These are phyloP conservation scores for Cystobasidium slooffiae DNA, from an alignment of 1,284 basidiomycete species.

Conservation along the genomic window DNA sequence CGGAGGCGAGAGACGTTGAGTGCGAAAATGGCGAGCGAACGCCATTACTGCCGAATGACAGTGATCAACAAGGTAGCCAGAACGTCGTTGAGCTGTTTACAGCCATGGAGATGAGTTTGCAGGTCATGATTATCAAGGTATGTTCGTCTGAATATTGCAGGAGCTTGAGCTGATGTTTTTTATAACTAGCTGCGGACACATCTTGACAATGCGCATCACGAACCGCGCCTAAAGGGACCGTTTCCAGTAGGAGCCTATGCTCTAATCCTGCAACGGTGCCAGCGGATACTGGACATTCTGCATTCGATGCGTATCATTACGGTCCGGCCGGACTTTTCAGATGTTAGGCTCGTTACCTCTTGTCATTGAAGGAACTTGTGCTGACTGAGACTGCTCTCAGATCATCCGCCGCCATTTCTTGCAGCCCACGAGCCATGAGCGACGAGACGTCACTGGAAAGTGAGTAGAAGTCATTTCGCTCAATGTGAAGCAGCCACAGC, in stretches of 20 bases:
- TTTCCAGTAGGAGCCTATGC: slow-evolving; percentile 78
- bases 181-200: slow-evolving; percentile 67
- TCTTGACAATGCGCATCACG: slow-evolving; percentile 84
- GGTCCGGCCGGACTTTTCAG: slow-evolving; percentile 61
- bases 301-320: slow-evolving; percentile 96
- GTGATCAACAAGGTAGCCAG: neutral
- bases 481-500: too few relatives aligned
- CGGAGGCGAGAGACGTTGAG: slow-evolving; percentile 17
- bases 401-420: slow-evolving; percentile 82
- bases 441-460: slow-evolving; percentile 73
- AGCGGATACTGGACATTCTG: slow-evolving; percentile 72
- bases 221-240: slow-evolving; percentile 91
- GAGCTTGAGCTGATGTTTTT: neutral
- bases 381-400: slow-evolving; percentile 57
- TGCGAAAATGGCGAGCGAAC: slow-evolving; percentile 22
- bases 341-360: neutral
- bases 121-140: slow-evolving; percentile 78
- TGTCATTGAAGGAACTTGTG: slow-evolving; percentile 77
- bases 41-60: neutral
- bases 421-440: slow-evolving; percentile 79
- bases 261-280: slow-evolving; percentile 79
- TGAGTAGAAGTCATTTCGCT: slow-evolving; percentile 1
- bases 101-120: slow-evolving; percentile 86
- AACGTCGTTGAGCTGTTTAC: slow-evolving; percentile 42
- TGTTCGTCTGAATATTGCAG: neutral